Base-by-base conservation (phyloP, 2,329 filamentous ascomycete genomes). In the Sclerotinia subarctica region DNA sequence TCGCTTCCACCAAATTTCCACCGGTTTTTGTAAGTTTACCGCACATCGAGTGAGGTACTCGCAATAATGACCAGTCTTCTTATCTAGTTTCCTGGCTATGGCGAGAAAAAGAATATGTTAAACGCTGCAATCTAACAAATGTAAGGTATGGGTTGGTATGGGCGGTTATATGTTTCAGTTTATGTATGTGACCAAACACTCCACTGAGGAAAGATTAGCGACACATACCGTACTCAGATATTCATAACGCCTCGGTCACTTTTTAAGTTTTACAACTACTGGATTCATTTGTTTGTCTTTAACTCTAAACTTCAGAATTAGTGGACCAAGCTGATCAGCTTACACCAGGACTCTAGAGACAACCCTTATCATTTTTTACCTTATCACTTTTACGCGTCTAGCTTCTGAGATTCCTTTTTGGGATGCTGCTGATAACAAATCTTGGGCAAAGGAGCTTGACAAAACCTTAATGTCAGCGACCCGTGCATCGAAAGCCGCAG, bases 131-230 rank as follows among this genome's bases (percentile, higher is more conserved):
- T 15, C 46, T 64, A 42, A 17, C n/a, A 17, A 6, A 10, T 26
- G 13, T 44, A 29, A 67, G 35, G 57, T 15, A 54, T 67, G 26
- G 38, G 57, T 7, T 54, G 26, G 65, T 26, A 26, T 67, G 64
- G 35, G 44, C 2, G 5, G 15, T 52, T 5, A 5, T 46, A 6
- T 67, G 35, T 38, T 38, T 67, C 38, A 17, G 10, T 38, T 19
- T 38, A 53, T n/a, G 26, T 26, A 38, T 32, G 35, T 21, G 35
- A 42, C 13, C 5, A 11, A 21, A 24, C 7, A 24, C 3, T 17
- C 15, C 21, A 44, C 26, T 13, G 13, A n/a, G 5, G 15, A 24
- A 24, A 38, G 5, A 44, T 26, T 19, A 2, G 21, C 35, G 46
- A 19, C 47, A 47, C 24, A 54, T 32, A 24, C 19, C 5, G 11